These are phyloP conservation scores for Aurantiochytrium sp. DNA, from an alignment of 108 stramenopile species.

Conservation along the genomic window DNA sequence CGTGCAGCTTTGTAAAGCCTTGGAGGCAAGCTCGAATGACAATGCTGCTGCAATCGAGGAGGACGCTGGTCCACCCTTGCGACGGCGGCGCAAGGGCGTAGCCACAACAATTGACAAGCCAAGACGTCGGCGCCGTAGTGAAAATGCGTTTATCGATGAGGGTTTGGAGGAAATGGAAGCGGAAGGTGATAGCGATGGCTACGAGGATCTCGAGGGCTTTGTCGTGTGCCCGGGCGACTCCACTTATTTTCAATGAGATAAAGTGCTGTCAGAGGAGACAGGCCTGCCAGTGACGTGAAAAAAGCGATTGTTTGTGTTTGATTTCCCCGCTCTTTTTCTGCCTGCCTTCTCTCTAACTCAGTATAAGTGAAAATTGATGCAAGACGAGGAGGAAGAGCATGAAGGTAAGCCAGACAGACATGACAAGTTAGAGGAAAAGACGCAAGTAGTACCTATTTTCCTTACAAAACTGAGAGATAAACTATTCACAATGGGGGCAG, in stretches of 20 bases:
- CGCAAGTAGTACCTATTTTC: not conserved
- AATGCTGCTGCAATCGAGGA: too few relatives aligned
- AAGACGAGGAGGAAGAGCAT: not conserved
- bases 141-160: not conserved
- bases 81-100: too few relatives aligned
- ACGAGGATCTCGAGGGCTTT: constrained; percentile 1
- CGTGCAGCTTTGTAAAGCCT: not conserved
- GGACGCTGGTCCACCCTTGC: too few relatives aligned
- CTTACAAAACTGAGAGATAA: not conserved
- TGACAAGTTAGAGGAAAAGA: not conserved
- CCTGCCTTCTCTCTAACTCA: too few relatives aligned
- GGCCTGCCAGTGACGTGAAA: not conserved
- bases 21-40: not conserved
- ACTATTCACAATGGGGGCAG: not conserved
- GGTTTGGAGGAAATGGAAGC: not conserved
- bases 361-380: not conserved
- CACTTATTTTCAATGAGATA: not conserved
- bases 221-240: not conserved
- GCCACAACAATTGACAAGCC: too few relatives aligned
- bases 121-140: not conserved
- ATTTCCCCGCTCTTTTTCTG: too few relatives aligned
- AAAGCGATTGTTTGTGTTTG: too few relatives aligned
- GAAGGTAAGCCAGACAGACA: not conserved
- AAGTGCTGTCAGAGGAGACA: too few relatives aligned
- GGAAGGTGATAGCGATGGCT: constrained; percentile 1